These are phyloP conservation scores for Hyphodiscus hymeniophilus DNA, from an alignment of 495 filamentous ascomycete genomes.

Conservation along the genomic window DNA sequence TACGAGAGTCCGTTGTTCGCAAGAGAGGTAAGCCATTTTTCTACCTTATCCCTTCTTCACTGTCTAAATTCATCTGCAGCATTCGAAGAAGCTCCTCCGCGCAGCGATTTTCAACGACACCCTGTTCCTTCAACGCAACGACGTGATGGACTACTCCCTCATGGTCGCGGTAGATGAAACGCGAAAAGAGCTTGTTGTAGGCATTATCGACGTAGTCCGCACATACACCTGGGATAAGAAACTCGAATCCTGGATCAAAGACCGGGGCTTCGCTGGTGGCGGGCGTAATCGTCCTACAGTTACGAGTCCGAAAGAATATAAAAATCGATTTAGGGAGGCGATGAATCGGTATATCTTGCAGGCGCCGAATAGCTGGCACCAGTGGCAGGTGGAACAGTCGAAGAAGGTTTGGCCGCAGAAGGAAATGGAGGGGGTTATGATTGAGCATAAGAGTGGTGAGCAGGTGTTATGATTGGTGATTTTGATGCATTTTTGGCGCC, in stretches of 20 bases:
- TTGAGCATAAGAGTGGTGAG: no score
- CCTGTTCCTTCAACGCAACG: slow-evolving; percentile 79
- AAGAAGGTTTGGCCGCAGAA: no score
- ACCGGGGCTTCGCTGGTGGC: slow-evolving; percentile 71
- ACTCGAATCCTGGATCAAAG: slow-evolving; percentile 95
- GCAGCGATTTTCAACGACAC: slow-evolving; percentile 94
- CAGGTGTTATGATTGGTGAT: no score
- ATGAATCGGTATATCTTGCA: slow-evolving; percentile 88
- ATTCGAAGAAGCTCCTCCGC: slow-evolving; percentile 81
- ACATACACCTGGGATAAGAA: slow-evolving; percentile 99
- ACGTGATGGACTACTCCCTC: slow-evolving; percentile 98
- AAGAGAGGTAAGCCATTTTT: slow-evolving; percentile 44
- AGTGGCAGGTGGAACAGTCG: slow-evolving; percentile 9
- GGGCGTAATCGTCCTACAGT: slow-evolving; percentile 88
- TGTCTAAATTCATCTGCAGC: slow-evolving; percentile 25
- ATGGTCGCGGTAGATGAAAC: slow-evolving; percentile 96
- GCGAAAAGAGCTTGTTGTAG: slow-evolving; percentile 82
- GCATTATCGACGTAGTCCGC: slow-evolving; percentile 96
- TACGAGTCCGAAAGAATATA: slow-evolving; percentile 95
- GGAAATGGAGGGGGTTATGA: no score
- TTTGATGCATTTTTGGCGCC: no score
- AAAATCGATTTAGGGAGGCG: slow-evolving; percentile 88
- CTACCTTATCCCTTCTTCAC: slow-evolving; percentile 28
- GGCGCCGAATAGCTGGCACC: slow-evolving; percentile 23
- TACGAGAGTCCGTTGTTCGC: slow-evolving; percentile 94